Percentiles rank a stretch among this genome's conserved stretches.
These are phyloP conservation scores for Pelargonium nanum DNA, from an alignment of 345 rosid genomes.

Conservation along the genomic window DNA sequence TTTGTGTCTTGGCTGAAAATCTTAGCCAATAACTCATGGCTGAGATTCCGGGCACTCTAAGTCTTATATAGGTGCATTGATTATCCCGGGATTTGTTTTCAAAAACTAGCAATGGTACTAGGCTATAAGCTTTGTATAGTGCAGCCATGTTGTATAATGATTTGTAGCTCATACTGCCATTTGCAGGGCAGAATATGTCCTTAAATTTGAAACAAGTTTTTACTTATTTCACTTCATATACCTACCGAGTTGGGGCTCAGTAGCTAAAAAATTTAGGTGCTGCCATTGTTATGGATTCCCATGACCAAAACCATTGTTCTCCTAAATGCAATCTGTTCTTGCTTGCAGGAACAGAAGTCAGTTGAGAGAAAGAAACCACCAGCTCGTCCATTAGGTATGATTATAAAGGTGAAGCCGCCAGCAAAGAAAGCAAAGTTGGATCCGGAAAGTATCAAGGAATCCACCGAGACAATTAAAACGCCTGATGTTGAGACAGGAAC, in stretches of 20 bases:
- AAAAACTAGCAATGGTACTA: not conserved
- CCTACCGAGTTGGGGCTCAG: not conserved
- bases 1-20: too few relatives aligned
- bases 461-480: conserved; percentile 12
- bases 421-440: conserved; percentile 62
- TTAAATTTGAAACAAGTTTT: not conserved
- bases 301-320: not conserved
- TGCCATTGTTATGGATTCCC: not conserved
- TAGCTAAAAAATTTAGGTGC: too few relatives aligned
- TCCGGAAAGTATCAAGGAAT: conserved; percentile 20
- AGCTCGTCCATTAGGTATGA: conserved; percentile 43
- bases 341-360: conserved; percentile 39
- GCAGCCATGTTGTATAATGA: not conserved
- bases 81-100: not conserved
- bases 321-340: conserved; percentile 2
- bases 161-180: too few relatives aligned
- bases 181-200: not conserved
- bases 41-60: too few relatives aligned
- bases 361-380: conserved; percentile 48
- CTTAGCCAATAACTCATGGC: too few relatives aligned
- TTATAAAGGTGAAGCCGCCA: conserved; percentile 68
- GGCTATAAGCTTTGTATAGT: too few relatives aligned
- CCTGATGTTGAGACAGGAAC: conserved; percentile 16
- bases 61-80: not conserved
- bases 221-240: not conserved